These are phyloP conservation scores for Schoenoplectus tabernaemontani DNA, from an alignment of 202 grass and related monocot genomes.

Conservation along the genomic window DNA sequence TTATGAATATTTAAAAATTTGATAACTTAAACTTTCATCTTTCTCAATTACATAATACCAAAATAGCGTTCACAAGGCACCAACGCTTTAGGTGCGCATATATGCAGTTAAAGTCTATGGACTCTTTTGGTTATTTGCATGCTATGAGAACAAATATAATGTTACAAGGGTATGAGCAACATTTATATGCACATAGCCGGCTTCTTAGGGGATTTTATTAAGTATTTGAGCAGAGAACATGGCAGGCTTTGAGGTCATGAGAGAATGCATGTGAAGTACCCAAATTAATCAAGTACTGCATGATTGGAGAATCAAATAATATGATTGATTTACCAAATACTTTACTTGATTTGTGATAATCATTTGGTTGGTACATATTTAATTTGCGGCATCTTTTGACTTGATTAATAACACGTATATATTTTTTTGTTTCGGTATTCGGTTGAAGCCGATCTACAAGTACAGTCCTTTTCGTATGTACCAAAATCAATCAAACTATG, in stretches of 20 bases:
- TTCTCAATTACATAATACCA: no score
- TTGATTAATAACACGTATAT: background rate
- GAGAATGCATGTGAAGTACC: slow-evolving; percentile 13
- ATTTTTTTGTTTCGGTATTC: background rate
- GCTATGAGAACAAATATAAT: background rate
- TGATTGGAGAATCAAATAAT: slow-evolving; percentile 20
- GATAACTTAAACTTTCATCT: no score
- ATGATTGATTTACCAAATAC: background rate
- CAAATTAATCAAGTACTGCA: background rate
- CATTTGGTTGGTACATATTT: slow-evolving; percentile 14
- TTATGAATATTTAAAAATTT: no score
- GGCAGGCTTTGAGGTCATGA: background rate
- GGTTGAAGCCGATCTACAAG: slow-evolving; percentile 14
- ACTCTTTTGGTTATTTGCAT: background rate
- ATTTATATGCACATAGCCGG: background rate
- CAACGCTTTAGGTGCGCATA: background rate
- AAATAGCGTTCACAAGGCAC: no score
- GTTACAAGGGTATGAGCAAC: background rate
- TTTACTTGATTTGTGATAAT: slow-evolving; percentile 23
- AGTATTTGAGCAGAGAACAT: background rate
- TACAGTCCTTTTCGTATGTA: slow-evolving; percentile 26
- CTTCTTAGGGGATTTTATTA: background rate
- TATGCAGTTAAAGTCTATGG: background rate
- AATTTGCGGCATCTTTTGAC: slow-evolving; percentile 7
- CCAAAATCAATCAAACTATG: background rate